Percentiles rank a stretch among this genome's conserved stretches.
Evolutionary conservation across 768 basidiomycete species (phyloP).

Genomic region (Boletus bicolor): DNA sequence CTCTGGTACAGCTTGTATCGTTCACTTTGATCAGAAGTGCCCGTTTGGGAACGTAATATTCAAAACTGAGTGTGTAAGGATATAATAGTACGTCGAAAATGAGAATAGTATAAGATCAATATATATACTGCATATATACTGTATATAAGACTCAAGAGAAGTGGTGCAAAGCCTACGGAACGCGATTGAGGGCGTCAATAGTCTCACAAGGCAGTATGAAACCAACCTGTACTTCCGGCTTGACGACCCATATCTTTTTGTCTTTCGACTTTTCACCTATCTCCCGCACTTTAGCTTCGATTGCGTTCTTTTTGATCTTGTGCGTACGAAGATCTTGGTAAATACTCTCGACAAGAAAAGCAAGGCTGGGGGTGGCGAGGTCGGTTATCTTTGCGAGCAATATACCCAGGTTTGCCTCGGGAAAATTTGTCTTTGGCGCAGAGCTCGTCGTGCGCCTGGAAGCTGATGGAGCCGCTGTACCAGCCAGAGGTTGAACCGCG

Average conservation of each 20-base stretch:
- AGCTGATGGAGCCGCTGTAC: constrained; percentile 16
- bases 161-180: constrained; percentile 10
- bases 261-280: constrained; percentile 72
- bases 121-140: background rate
- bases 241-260: constrained; percentile 73
- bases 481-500: constrained; percentile 25
- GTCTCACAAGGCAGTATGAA: background rate
- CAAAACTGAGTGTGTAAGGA: background rate
- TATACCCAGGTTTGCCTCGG: constrained; percentile 57
- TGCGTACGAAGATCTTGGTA: constrained; percentile 65
- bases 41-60: too few species aligned
- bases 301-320: constrained; percentile 79
- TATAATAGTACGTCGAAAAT: constrained; percentile 7
- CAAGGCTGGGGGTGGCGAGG: constrained; percentile 59
- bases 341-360: constrained; percentile 68
- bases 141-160: constrained; percentile 3
- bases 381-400: constrained; percentile 62
- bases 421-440: constrained; percentile 60
- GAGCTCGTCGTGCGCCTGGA: constrained; percentile 27
- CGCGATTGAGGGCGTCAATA: background rate
- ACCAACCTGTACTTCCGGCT: constrained; percentile 24
- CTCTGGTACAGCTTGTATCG: background rate
- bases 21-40: background rate
- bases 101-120: constrained; percentile 1
- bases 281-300: constrained; percentile 78